A percentile compares a stretch with the other conserved stretches of the same genome.
Conservation (phyloP, 805 yeast species). For the Cyberlindnera samutprakarnensis region DNA sequence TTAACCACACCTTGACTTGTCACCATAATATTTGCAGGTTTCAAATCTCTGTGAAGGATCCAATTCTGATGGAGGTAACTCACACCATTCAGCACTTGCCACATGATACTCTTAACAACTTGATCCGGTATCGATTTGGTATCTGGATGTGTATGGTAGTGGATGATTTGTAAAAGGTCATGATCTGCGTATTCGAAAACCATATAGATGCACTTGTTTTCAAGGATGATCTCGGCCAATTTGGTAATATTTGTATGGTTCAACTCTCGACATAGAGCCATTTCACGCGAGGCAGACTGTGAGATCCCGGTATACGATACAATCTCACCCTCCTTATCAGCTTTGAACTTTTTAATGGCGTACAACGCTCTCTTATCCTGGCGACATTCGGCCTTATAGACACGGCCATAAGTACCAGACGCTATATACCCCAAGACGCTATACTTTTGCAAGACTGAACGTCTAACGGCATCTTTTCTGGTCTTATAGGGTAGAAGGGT, state of each 20-base stretch:
- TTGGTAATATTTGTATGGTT: conserved; percentile 72
- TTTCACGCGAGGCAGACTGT: conserved; percentile 93
- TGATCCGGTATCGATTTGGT: conserved; percentile 47
- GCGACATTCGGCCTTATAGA: conserved; percentile 73
- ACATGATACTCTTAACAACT: conserved; percentile 75
- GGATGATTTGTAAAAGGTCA: conserved; percentile 89
- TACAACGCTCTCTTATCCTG: conserved; percentile 22
- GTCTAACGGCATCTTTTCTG: conserved; percentile 57
- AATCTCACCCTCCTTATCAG: conserved; percentile 86
- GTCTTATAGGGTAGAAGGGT: conserved; percentile 52
- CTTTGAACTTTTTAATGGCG: conserved; percentile 94
- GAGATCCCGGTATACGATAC: conserved; percentile 90
- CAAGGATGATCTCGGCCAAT: conserved; percentile 76
- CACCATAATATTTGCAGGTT: conserved; percentile 98
- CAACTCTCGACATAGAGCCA: conserved; percentile 89
- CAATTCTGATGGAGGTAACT: conserved; percentile 90
- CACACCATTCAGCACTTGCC: conserved; percentile 92
- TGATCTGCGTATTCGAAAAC: conserved; percentile 96
- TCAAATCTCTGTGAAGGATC: conserved; percentile 91
- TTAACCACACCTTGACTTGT: conserved; percentile 84
- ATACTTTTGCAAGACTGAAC: conserved; percentile 76
- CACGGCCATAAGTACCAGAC: conserved; percentile 96
- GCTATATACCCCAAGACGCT: conserved; percentile 93
- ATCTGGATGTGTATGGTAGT: conserved; percentile 89
- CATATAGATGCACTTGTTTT: conserved; percentile 87